Evolutionary conservation across 2,329 filamentous ascomycete genomes (phyloP), one percentile per base, ranked within the genome.

Genomic region (Lachnellula cervina): DNA sequence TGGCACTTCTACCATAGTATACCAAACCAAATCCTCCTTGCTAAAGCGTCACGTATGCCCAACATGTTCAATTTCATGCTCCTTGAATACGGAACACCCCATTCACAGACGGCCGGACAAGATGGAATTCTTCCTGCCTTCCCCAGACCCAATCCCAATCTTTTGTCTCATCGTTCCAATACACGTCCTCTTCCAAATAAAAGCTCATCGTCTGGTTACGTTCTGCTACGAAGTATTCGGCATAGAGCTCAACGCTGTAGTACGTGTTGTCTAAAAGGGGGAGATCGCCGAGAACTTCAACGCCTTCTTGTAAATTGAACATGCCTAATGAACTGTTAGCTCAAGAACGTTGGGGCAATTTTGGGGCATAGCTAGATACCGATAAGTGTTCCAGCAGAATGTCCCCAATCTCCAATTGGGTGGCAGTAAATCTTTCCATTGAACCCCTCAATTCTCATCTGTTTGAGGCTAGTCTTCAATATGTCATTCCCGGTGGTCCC

Each of bases 241-340:
- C 77, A 51, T 70, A 71, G n/a, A 80, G 71, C 66, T 80, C 77
- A 51, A 79, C 70, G 65, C 77, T 79, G 63, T 78, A 79, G 63
- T 77, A 79, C 8, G 72, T 78, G 43, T 74, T 66, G 49, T 73
- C 66, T 40, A 79, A 61, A 13, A 79, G 59, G 0, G 74, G 75
- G 45, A 79, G 59, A 37, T 79, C 76, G 9, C 77, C 77, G 0
- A 78, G 64, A 5, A 75, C 68, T 0, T 75, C 74, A 5, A 79
- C 77, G n/a, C 66, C 65, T 4, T 74, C 71, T 61, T 79, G 77
- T 17, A 79, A 67, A 57, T 79, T 79, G 1, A 74, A 76, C 76
- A 79, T 78, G 40, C 77, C 76, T 77, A 43, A 2, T 3, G 14
- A 9, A 43, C 17, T 34, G n/a, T 51, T 4, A 50, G 46, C 23